These are phyloP conservation scores for Blastobotrys parvus DNA, from an alignment of 805 yeast genomes.

Conservation along the genomic window DNA sequence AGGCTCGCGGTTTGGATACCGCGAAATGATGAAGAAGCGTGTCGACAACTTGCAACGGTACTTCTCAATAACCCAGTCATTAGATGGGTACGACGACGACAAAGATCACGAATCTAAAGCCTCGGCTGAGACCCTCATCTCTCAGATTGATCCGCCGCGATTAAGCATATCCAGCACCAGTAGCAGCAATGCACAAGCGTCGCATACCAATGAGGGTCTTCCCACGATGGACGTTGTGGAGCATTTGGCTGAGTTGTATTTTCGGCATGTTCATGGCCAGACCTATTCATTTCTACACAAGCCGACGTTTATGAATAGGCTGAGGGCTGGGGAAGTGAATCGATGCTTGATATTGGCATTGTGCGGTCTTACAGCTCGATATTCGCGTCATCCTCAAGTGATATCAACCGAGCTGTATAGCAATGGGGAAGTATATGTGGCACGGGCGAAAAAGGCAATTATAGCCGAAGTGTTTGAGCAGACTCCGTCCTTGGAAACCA, in stretches of 20 bases:
- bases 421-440: conserved; percentile 16
- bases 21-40: conserved; percentile 23
- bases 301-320: conserved; percentile 23
- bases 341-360: conserved; percentile 26
- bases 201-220: background rate
- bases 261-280: conserved; percentile 27
- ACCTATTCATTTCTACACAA: conserved; percentile 29
- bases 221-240: conserved; percentile 19
- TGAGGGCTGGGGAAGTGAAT: conserved; percentile 23
- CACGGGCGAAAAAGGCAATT: conserved; percentile 14
- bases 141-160: background rate
- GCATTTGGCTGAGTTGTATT: conserved; percentile 29
- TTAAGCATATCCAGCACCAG: background rate
- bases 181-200: background rate
- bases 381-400: conserved; percentile 27
- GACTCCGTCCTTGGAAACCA: conserved; percentile 26
- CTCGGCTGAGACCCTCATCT: background rate
- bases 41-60: conserved; percentile 15
- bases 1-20: conserved; percentile 30
- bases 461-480: conserved; percentile 18
- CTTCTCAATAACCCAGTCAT: background rate
- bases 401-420: conserved; percentile 8
- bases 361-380: conserved; percentile 30
- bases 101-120: background rate
- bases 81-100: background rate